These are phyloP conservation scores for Naumovozyma dairenensis DNA, from an alignment of 805 yeast genomes.

Conservation along the genomic window DNA sequence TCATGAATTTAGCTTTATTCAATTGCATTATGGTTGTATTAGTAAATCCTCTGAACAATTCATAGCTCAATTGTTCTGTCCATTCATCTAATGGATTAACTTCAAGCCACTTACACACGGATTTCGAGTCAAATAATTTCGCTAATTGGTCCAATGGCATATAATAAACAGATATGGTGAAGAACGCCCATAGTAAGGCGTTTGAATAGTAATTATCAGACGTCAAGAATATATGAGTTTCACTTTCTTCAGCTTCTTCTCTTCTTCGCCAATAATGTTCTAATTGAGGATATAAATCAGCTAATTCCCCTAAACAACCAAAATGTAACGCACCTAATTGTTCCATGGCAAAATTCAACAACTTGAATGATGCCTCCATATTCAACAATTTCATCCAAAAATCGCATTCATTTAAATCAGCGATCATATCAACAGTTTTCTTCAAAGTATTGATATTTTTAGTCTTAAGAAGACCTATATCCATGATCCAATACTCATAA, in stretches of 20 bases:
- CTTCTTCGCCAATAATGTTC: slow-evolving; percentile 19
- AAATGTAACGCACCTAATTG: slow-evolving; percentile 26
- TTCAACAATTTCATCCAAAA: slow-evolving; percentile 12
- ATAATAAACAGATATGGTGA: slow-evolving; percentile 22
- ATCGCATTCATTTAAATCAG: slow-evolving; percentile 6
- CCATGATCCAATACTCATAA: slow-evolving; percentile 23
- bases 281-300: slow-evolving; percentile 19
- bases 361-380: slow-evolving; percentile 14
- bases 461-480: slow-evolving; percentile 19
- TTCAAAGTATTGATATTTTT: slow-evolving; percentile 4
- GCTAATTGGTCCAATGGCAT: slow-evolving; percentile 14
- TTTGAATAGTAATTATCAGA: slow-evolving; percentile 21
- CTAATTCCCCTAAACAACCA: slow-evolving; percentile 25
- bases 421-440: slow-evolving; percentile 2
- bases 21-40: slow-evolving; percentile 11
- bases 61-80: slow-evolving; percentile 12
- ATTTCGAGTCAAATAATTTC: slow-evolving; percentile 6
- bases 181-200: slow-evolving; percentile 24
- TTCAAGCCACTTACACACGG: slow-evolving; percentile 4
- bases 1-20: slow-evolving; percentile 12
- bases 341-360: slow-evolving; percentile 24
- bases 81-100: slow-evolving; percentile 5
- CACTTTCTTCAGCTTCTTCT: slow-evolving; percentile 2
- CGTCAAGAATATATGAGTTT: slow-evolving; percentile 4
- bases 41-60: slow-evolving; percentile 11